Evolutionary conservation across 257 asterid species (phyloP).

Genomic region (Solanum chiquidenum): DNA sequence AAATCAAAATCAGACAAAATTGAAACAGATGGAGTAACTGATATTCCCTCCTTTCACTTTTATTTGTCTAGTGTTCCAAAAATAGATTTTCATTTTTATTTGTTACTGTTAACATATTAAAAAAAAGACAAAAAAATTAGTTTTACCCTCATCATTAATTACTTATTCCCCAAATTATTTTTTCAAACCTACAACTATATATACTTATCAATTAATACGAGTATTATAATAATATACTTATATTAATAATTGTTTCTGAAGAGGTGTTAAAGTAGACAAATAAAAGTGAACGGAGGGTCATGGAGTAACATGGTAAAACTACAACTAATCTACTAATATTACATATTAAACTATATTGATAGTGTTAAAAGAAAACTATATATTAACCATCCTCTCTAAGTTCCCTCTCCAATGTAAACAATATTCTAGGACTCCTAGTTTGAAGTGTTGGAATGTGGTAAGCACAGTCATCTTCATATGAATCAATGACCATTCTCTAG

Average conservation of each 20-base stretch:
- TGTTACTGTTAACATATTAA: rapidly evolving
- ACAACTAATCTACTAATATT: neutral
- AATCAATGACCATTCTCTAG: constrained; percentile 3
- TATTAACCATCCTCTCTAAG: neutral
- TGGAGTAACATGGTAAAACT: neutral
- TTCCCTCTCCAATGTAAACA: neutral
- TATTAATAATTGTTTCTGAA: neutral
- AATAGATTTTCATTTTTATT: too few species aligned
- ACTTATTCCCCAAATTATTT: too few species aligned
- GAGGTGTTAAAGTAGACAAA: neutral
- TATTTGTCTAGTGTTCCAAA: too few species aligned
- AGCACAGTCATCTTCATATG: constrained; percentile 13
- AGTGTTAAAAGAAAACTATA: neutral
- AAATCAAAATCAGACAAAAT: neutral
- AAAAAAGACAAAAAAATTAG: too few species aligned
- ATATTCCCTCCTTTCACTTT: too few species aligned
- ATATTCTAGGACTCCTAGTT: neutral
- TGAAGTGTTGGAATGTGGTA: constrained; percentile 23
- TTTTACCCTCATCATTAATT: neutral
- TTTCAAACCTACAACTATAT: too few species aligned
- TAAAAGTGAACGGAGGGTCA: neutral
- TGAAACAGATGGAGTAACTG: neutral
- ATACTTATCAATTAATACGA: neutral
- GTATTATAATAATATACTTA: too few species aligned
- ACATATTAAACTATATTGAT: neutral